phyloP scores from a whole-genome alignment of 805 yeast species.

The Cephaloascus albidus region DNA sequence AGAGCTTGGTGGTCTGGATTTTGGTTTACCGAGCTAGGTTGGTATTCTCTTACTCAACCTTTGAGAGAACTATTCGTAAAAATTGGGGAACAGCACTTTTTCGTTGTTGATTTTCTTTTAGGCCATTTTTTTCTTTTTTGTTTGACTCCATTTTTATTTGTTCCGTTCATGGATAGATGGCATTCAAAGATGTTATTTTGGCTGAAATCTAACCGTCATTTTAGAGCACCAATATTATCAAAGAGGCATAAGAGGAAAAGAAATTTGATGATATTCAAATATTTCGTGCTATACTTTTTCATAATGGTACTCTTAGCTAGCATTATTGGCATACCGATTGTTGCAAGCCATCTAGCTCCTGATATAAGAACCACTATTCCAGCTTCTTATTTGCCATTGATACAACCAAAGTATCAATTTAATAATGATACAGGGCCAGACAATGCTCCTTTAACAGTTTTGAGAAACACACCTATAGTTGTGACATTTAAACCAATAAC shows the following conservation, averaged over 20 bases:
- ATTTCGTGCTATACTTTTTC: conserved; percentile 34
- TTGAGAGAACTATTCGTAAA: conserved; percentile 37
- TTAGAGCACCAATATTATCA: conserved; percentile 27
- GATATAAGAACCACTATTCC: not conserved
- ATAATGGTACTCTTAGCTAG: conserved; percentile 27
- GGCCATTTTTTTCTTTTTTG: conserved; percentile 31
- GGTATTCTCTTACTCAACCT: conserved; percentile 30
- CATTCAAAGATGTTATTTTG: conserved; percentile 42
- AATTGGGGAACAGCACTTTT: conserved; percentile 31
- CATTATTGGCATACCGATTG: conserved; percentile 38
- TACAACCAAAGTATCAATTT: conserved; percentile 53
- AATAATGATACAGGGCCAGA: conserved; percentile 58
- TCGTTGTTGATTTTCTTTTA: conserved; percentile 37
- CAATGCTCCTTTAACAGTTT: conserved; percentile 36
- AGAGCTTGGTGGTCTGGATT: conserved; percentile 48
- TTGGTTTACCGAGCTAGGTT: conserved; percentile 33
- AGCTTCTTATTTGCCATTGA: conserved; percentile 9
- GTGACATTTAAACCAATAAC: too few species aligned
- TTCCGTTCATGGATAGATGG: conserved; percentile 39
- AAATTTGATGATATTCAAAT: conserved; percentile 23
- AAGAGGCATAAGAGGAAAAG: conserved; percentile 23
- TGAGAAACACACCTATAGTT: conserved; percentile 19
- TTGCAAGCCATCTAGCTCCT: conserved; percentile 14
- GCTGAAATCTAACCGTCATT: conserved; percentile 28
- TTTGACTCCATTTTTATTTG: conserved; percentile 27